Base-by-base conservation (phyloP, 78 protist genomes). In the Isochrysis galbana region DNA sequence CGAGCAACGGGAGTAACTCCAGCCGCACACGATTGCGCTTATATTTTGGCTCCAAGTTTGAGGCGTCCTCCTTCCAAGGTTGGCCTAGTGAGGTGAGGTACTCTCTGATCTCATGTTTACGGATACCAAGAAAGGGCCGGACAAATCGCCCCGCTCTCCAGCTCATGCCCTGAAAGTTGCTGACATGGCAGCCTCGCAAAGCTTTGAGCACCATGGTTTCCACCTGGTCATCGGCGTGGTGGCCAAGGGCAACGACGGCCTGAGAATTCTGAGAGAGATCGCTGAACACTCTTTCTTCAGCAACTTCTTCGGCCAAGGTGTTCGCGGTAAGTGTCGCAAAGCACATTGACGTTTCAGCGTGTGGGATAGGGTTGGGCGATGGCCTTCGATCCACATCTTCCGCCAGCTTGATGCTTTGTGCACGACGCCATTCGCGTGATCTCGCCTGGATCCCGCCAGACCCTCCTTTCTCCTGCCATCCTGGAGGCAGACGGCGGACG, bases 1-100 rank as follows among this genome's bases (percentile, higher is more conserved):
- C n/a, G 25, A 80, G 88, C 55, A 80, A 54, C 36, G 88, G 88
- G 55, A 80, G 34, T 17, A 80, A 36, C 88, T 80, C 29, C 48
- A 80, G 88, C 17, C 88, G 47, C 11, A 80, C 19, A 5, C 54
- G 48, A 38, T 80, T 80, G 55, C 88, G 88, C 88, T 80, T 39
- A 54, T 80, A 80, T 19, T 5, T 80, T 0, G 47, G 36, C 88
- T 0, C 39, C 17, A n/a, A 36, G 54, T 80, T 80, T 5, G 32
- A 23, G 29, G n/a, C 38, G 54, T 80, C 88, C 54, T 80, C 88
- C 0, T 10, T 21, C 88, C 88, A 80, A 22, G 1, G 55, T 4
- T 41, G 55, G 19, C 54, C 88, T 21, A 44, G 34, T 25, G 36
- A 46, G 26, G 26, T 1, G 4, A 80, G 88, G 47, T 26, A 80